Percentiles rank a stretch among this genome's conserved stretches.
These are phyloP conservation scores for Aeschynomene evenia DNA, from an alignment of 306 rosid genomes.

Conservation along the genomic window DNA sequence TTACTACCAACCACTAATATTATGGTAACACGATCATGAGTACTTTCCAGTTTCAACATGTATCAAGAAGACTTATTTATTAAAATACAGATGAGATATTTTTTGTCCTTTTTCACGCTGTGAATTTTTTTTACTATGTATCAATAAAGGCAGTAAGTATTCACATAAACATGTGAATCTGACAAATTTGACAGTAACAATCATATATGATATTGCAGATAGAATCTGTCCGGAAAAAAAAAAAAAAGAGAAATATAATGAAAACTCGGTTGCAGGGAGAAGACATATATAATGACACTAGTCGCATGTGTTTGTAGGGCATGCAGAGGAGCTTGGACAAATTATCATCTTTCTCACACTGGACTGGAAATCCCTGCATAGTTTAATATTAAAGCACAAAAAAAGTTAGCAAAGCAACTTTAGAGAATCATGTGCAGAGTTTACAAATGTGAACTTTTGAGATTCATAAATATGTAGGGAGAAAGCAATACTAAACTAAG, in stretches of 20 bases:
- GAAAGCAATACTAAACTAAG: background rate
- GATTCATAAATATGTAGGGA: background rate
- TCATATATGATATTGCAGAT: background rate
- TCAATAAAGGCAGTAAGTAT: background rate
- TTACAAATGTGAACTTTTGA: background rate
- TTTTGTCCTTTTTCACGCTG: background rate
- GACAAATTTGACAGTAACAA: too few species aligned
- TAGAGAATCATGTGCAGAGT: constrained; percentile 8
- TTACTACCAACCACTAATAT: background rate
- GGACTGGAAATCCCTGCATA: constrained; percentile 55
- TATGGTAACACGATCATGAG: constrained; percentile 6
- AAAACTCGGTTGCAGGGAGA: background rate
- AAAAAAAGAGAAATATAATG: too few species aligned
- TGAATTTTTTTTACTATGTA: background rate
- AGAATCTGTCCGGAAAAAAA: background rate
- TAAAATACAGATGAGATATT: background rate
- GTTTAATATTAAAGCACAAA: background rate
- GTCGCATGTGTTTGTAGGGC: constrained; percentile 22
- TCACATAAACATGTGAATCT: background rate
- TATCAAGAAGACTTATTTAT: background rate
- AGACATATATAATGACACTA: background rate
- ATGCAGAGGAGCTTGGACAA: constrained; percentile 42
- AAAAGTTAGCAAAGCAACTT: constrained; percentile 4
- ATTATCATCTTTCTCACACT: constrained; percentile 50
- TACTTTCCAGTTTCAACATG: constrained; percentile 3